Evolutionary conservation across 23 red algal genomes (phyloP).

Genomic region (Chondrus crispus): DNA sequence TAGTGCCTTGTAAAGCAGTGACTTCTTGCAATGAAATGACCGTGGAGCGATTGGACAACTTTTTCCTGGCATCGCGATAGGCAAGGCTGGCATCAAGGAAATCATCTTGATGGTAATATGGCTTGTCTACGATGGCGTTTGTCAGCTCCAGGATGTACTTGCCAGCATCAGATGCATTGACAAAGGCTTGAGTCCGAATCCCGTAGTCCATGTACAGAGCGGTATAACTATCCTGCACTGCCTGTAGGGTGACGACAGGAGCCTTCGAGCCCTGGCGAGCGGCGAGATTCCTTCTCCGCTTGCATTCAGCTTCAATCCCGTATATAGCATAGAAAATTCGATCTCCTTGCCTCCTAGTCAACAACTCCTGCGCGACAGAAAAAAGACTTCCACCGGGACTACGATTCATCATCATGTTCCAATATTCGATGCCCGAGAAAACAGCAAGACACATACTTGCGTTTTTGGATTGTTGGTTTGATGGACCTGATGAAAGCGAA

Average conservation of each 20-base stretch:
- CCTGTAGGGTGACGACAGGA: background rate
- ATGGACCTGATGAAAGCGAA: no score
- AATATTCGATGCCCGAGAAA: no score
- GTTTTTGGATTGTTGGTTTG: no score
- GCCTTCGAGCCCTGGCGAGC: background rate
- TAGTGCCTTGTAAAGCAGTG: no score
- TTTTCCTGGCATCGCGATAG: background rate
- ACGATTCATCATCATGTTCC: no score
- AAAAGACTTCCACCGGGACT: no score
- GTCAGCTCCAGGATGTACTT: slow-evolving; percentile 18
- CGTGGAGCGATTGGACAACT: background rate
- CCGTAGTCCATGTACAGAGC: slow-evolving; percentile 35
- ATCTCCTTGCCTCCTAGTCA: background rate
- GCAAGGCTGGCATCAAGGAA: slow-evolving; percentile 17
- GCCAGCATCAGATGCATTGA: background rate
- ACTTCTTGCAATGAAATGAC: background rate
- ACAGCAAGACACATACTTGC: no score
- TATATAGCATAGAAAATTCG: background rate
- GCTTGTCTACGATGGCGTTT: slow-evolving; percentile 1
- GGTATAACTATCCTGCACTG: slow-evolving; percentile 39
- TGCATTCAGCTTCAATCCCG: slow-evolving; percentile 19
- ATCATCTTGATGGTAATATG: background rate
- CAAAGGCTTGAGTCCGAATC: slow-evolving; percentile 36
- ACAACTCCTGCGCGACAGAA: background rate
- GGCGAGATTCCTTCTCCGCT: background rate